These are phyloP conservation scores for Potentilla sterilis DNA, from an alignment of 306 rosid genomes.

Conservation along the genomic window DNA sequence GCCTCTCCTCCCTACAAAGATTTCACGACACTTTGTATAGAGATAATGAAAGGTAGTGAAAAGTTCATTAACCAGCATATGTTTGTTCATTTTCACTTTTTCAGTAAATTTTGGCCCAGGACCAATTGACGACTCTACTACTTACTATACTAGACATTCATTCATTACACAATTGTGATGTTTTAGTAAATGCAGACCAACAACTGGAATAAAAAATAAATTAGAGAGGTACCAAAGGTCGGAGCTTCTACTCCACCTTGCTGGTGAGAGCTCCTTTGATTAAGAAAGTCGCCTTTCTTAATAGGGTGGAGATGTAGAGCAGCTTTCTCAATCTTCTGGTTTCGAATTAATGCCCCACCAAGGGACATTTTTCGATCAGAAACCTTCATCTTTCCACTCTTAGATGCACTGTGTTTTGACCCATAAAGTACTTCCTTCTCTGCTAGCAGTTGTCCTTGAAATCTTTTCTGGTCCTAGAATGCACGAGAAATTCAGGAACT, in stretches of 20 bases:
- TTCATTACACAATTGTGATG: background rate
- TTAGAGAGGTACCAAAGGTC: slow-evolving; percentile 33
- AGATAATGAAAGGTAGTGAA: background rate
- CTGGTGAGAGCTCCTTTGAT: slow-evolving; percentile 37
- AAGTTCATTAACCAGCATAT: background rate
- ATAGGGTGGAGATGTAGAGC: slow-evolving; percentile 36
- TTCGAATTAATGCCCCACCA: slow-evolving; percentile 56
- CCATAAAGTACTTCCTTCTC: slow-evolving; percentile 64
- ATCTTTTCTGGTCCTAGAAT: slow-evolving; percentile 43
- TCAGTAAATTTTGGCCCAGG: background rate
- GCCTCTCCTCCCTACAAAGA: slow-evolving; percentile 37
- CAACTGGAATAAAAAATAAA: background rate
- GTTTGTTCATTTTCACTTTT: background rate
- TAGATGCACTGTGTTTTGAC: slow-evolving; percentile 44
- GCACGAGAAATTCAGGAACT: background rate
- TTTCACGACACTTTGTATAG: background rate
- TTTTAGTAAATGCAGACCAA: background rate
- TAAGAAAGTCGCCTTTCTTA: slow-evolving; percentile 36
- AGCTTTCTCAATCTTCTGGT: slow-evolving; percentile 37
- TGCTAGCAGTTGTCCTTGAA: slow-evolving; percentile 41
- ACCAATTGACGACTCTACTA: too few relatives aligned
- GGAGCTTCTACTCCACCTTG: slow-evolving; percentile 32
- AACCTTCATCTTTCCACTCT: slow-evolving; percentile 33
- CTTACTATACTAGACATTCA: too few relatives aligned
- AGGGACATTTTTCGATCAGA: slow-evolving; percentile 45